Evolutionary conservation across 139 green algal genomes (phyloP).

Genomic region (Micromonas commoda): DNA sequence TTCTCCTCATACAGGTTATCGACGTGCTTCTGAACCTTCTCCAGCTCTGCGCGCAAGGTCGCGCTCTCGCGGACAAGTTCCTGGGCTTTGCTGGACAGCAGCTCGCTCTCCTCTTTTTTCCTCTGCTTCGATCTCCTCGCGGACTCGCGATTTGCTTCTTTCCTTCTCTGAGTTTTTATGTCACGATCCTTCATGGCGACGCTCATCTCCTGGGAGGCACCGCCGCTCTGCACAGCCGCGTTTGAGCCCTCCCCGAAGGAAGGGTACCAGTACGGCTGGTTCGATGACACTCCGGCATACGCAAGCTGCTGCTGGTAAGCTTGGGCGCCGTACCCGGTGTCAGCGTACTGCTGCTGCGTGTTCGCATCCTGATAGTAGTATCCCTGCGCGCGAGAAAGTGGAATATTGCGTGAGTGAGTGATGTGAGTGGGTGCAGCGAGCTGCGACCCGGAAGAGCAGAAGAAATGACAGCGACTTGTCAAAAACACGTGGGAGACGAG

Average conservation of each 20-base stretch:
- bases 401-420: no score
- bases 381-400: no score
- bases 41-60: conserved; percentile 56
- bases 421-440: no score
- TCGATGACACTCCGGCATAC: background rate
- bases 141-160: background rate
- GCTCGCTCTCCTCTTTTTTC: background rate
- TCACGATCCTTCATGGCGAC: background rate
- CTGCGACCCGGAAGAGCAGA: no score
- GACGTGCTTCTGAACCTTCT: conserved; percentile 81
- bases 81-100: background rate
- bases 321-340: background rate
- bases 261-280: background rate
- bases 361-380: background rate
- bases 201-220: background rate
- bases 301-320: background rate
- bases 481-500: no score
- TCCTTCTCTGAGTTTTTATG: background rate
- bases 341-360: background rate
- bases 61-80: background rate
- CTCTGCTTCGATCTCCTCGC: background rate
- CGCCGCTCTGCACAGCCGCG: background rate
- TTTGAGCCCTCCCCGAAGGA: background rate
- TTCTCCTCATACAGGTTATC: conserved; percentile 73
- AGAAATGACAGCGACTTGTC: no score